Evolutionary conservation across 2,329 filamentous ascomycete species (phyloP), one percentile per base, ranked within the genome.

Genomic region (Rutstroemia sp.): DNA sequence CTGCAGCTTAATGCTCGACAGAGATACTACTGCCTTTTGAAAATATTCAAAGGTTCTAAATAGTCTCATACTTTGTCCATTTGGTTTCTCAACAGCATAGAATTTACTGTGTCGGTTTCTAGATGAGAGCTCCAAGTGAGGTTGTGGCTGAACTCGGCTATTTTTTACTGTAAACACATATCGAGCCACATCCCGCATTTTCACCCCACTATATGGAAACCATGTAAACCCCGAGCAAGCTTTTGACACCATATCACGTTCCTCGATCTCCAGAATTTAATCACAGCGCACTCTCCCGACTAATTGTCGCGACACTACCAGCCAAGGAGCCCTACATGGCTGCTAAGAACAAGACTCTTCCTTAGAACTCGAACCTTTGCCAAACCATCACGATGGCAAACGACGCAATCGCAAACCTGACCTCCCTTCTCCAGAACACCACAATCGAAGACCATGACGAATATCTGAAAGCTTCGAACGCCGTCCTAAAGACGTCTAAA

Each of bases 361-460:
- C 18, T 42, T 44, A 21, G 42, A 21, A 50, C 25, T 44, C 19
- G 9, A 38, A 30, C 48, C 27, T 1, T 19, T 41, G 37, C 10
- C 10, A 30, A 25, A 4, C 4, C 21, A 54, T 51, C 23, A 58
- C 50, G 52, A 69, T 70, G 67, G 61, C 67, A 38, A 62, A 66
- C 54, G 68, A 68, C 47, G 62, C 68, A 34, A 65, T 66, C 4
- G 64, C 67, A 19, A 69, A 63, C 3, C 61, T 71, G 34, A 64
- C 64, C 44, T 59, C 65, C 19, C 67, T 71, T 25, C 76, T 86
- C 63, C 77, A 77, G 59, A 70, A 73, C 52, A 71, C 81, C 50
- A 76, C 77, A 50, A 82, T 86, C 66, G 72, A 82, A 59, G 88
- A 94, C 74, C 86, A 92, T 71, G 81, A 87, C 48, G 85, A 92